These are phyloP conservation scores for Yamadazyma ubonensis DNA, from an alignment of 805 yeast genomes.

Conservation along the genomic window DNA sequence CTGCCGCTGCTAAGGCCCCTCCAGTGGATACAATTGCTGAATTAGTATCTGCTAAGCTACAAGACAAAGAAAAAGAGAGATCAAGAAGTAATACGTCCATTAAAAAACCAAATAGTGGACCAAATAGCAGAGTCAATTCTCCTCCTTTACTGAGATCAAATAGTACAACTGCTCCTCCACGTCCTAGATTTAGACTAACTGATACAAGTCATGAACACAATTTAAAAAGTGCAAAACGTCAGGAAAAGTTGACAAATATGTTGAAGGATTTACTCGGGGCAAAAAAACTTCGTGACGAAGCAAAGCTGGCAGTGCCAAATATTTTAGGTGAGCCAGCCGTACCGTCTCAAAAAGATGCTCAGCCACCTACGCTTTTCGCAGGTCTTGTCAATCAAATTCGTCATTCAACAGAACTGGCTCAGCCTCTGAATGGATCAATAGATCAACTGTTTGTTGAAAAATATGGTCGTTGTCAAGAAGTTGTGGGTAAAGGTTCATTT, in stretches of 20 bases:
- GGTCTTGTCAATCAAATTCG: conserved; percentile 62
- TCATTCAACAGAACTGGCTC: conserved; percentile 14
- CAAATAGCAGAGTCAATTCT: conserved; percentile 8
- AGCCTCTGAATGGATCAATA: conserved; percentile 21
- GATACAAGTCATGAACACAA: conserved; percentile 87
- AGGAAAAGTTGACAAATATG: conserved; percentile 74
- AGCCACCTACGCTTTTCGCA: conserved; percentile 71
- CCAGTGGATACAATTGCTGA: background rate
- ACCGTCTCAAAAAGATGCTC: conserved; percentile 10
- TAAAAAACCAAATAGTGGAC: conserved; percentile 3
- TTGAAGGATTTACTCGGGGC: conserved; percentile 75
- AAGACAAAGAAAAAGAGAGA: background rate
- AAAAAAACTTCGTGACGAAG: conserved; percentile 65
- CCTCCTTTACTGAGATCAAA: conserved; percentile 20
- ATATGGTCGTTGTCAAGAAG: conserved; percentile 93
- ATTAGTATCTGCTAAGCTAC: conserved; percentile 2
- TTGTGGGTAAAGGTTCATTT: conserved; percentile 89
- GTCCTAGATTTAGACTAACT: conserved; percentile 51
- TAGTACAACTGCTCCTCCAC: conserved; percentile 7
- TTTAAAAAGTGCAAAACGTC: conserved; percentile 71
- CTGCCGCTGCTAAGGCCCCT: background rate
- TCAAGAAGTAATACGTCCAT: background rate
- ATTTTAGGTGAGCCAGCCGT: conserved; percentile 28
- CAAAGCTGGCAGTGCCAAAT: conserved; percentile 72
- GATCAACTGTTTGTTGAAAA: conserved; percentile 71